Percentiles rank a stretch among this genome's conserved stretches.
phyloP scores from a whole-genome alignment of 1,139 yeast genomes.

The Wickerhamiella infanticola region DNA sequence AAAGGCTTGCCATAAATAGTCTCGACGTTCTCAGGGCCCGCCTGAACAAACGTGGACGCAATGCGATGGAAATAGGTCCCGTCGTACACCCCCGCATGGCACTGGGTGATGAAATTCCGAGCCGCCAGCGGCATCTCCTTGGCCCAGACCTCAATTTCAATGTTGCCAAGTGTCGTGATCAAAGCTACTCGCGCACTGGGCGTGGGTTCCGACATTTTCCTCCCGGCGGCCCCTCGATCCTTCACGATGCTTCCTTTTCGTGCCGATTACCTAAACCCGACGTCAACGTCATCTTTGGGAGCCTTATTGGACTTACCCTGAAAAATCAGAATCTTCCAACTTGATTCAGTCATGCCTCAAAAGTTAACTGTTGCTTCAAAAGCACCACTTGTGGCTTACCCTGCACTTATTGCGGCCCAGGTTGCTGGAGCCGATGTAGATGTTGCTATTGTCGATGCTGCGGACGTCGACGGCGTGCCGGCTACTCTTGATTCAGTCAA shows the following conservation, averaged over 20 bases:
- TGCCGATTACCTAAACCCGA: no score
- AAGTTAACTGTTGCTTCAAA: conserved; percentile 63
- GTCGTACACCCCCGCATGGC: conserved; percentile 31
- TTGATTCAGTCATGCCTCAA: background rate
- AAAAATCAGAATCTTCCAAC: background rate
- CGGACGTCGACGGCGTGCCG: conserved; percentile 35
- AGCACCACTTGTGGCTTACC: conserved; percentile 69
- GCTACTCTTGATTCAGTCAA: conserved; percentile 20
- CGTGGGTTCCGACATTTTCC: conserved; percentile 32
- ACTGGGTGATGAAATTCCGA: conserved; percentile 34
- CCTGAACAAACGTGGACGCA: conserved; percentile 22
- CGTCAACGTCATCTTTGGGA: no score
- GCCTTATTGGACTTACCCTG: background rate
- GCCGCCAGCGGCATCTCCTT: conserved; percentile 46
- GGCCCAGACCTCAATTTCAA: conserved; percentile 56
- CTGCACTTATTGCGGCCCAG: conserved; percentile 47
- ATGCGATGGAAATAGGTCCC: conserved; percentile 31
- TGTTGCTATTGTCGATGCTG: conserved; percentile 37
- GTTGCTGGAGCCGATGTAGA: conserved; percentile 54
- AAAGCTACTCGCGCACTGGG: conserved; percentile 47
- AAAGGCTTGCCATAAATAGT: conserved; percentile 21
- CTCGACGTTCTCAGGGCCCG: conserved; percentile 17
- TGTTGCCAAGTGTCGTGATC: conserved; percentile 42
- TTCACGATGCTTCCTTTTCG: no score
- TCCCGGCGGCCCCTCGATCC: no score